These are phyloP conservation scores for Rubia peregrina DNA, from an alignment of 305 asterid genomes.

Conservation along the genomic window DNA sequence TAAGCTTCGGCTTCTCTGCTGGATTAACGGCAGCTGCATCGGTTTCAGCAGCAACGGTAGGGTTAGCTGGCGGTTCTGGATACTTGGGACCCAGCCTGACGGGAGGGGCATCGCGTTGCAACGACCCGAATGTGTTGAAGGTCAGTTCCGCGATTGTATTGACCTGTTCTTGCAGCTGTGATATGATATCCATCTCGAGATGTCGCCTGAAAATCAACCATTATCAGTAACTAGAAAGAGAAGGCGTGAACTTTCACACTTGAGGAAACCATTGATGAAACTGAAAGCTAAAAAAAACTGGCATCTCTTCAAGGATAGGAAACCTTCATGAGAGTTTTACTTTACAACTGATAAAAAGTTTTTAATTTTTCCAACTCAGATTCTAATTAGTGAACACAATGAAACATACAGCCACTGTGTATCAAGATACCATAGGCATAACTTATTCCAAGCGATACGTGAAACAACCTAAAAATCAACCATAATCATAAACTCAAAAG, in stretches of 20 bases:
- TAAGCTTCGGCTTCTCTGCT: slow-evolving; percentile 68
- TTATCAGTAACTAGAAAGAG: background rate
- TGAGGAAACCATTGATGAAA: background rate
- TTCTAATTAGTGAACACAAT: background rate
- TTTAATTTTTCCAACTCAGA: background rate
- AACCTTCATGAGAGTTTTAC: no score
- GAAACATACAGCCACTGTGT: no score
- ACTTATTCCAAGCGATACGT: no score
- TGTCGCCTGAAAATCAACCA: background rate
- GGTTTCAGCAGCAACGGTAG: slow-evolving; percentile 29
- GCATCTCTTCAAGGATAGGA: background rate
- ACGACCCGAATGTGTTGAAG: slow-evolving; percentile 71
- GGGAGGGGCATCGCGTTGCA: slow-evolving; percentile 84
- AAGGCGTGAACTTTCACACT: no score
- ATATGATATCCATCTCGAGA: slow-evolving; percentile 60
- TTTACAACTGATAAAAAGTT: no score
- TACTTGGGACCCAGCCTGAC: slow-evolving; percentile 73
- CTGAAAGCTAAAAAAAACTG: background rate
- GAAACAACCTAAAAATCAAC: no score
- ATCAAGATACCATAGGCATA: no score
- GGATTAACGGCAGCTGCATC: slow-evolving; percentile 34
- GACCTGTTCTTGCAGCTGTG: slow-evolving; percentile 74
- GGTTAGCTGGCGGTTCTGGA: slow-evolving; percentile 63
- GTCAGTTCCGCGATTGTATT: slow-evolving; percentile 63
- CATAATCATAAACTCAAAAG: no score